phyloP scores from a whole-genome alignment of 805 yeast species.

The Pachysolen tannophilus region DNA sequence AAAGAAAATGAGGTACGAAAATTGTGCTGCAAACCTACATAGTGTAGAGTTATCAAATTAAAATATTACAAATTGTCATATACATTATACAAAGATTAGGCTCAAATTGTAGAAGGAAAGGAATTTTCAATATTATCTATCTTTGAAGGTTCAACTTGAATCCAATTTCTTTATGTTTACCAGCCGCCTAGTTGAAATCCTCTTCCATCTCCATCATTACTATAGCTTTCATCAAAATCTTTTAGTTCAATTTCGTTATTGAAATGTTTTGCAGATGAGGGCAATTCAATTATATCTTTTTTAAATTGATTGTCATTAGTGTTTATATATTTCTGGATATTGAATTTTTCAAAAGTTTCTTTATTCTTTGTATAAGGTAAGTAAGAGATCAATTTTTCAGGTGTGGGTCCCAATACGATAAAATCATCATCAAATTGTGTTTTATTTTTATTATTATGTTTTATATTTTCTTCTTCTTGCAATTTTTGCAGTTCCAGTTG shows the following conservation, averaged over 20 bases:
- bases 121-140: too few species aligned
- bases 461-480: background rate
- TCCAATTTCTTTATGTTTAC: constrained; percentile 1
- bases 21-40: too few species aligned
- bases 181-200: constrained; percentile 7
- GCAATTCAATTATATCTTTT: background rate
- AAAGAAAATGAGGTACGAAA: too few species aligned
- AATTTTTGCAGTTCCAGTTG: background rate
- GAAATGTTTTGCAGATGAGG: background rate
- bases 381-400: constrained; percentile 21
- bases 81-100: too few species aligned
- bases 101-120: too few species aligned
- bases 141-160: too few species aligned
- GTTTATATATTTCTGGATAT: constrained; percentile 3
- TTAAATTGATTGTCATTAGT: background rate
- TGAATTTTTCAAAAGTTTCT: constrained; percentile 10
- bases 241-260: constrained; percentile 1
- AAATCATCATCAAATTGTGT: constrained; percentile 18
- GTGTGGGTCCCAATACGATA: constrained; percentile 25
- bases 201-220: background rate
- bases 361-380: constrained; percentile 23
- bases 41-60: too few species aligned
- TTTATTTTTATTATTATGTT: background rate
- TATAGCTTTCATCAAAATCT: constrained; percentile 1
- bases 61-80: too few species aligned